These are phyloP conservation scores for Mortierella sp. DNA, from an alignment of 371 early-diverging fungal genomes.

Conservation along the genomic window DNA sequence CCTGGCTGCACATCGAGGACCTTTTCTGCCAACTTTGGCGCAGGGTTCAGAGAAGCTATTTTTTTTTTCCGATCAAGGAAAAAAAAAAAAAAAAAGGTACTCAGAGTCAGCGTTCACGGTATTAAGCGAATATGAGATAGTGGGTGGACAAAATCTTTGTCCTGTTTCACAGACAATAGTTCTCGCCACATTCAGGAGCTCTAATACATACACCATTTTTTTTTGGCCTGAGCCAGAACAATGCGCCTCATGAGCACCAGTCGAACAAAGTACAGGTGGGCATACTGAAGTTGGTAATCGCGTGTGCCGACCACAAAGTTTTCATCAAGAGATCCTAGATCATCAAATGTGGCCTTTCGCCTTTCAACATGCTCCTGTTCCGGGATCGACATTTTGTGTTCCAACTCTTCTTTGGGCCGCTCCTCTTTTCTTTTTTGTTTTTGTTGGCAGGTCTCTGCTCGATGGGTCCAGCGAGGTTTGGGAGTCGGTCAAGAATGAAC, in stretches of 20 bases:
- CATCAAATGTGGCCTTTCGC: constrained; percentile 50
- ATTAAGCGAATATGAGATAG: too few relatives aligned
- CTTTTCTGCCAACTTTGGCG: constrained; percentile 62
- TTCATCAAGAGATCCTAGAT: constrained; percentile 53
- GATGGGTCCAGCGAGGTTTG: too few relatives aligned
- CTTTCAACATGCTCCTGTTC: too few relatives aligned
- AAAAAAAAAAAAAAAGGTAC: constrained; percentile 3
- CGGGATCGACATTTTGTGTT: too few relatives aligned
- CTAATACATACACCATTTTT: constrained; percentile 63
- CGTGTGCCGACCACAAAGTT: constrained; percentile 61
- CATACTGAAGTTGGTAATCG: constrained; percentile 83
- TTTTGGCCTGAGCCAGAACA: constrained; percentile 59
- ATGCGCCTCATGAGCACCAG: constrained; percentile 69
- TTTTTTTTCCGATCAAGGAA: background rate
- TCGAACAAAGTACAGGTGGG: constrained; percentile 85
- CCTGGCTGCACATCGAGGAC: constrained; percentile 76
- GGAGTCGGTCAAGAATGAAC: too few relatives aligned
- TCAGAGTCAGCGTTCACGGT: background rate
- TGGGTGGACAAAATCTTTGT: too few relatives aligned
- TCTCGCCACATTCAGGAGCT: too few relatives aligned
- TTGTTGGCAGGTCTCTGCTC: too few relatives aligned
- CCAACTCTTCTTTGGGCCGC: too few relatives aligned
- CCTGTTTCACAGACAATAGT: too few relatives aligned
- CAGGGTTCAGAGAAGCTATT: constrained; percentile 24
- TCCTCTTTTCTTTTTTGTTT: too few relatives aligned